Evolutionary conservation across 129 eudicot species (phyloP).

Genomic region (Oenanthe sinensis): DNA sequence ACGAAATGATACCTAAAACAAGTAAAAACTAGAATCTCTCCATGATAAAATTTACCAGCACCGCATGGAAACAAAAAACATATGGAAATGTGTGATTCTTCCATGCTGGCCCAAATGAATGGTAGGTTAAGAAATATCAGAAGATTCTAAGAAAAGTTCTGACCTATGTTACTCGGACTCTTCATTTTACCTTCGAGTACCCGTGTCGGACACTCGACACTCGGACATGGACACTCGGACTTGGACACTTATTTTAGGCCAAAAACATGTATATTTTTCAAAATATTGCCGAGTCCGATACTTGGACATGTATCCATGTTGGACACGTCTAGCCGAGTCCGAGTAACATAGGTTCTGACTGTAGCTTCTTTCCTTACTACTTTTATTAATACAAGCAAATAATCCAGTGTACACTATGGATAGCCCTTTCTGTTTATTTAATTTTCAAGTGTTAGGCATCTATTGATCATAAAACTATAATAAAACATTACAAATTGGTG

Average conservation of each 20-base stretch:
- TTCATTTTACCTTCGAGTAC: too few species aligned
- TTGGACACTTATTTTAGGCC: too few species aligned
- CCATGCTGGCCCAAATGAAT: background rate
- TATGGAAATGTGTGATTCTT: background rate
- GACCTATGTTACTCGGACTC: too few species aligned
- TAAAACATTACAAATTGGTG: background rate
- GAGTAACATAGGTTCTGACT: too few species aligned
- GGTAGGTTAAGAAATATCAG: background rate
- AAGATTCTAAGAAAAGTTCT: background rate
- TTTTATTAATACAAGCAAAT: background rate
- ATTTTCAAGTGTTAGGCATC: background rate
- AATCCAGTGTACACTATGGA: background rate
- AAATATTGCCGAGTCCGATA: too few species aligned
- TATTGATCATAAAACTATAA: background rate
- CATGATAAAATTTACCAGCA: background rate
- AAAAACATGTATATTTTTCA: too few species aligned
- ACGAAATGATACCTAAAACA: background rate
- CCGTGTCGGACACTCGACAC: too few species aligned
- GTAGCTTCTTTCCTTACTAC: background rate
- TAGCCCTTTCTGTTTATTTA: background rate
- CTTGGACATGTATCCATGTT: too few species aligned
- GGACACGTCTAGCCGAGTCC: too few species aligned
- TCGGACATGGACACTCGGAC: too few species aligned
- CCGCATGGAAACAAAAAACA: background rate
- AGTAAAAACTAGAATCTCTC: background rate